Base-by-base conservation (phyloP, 140 eudicot species). In the Senecio squalidus region DNA sequence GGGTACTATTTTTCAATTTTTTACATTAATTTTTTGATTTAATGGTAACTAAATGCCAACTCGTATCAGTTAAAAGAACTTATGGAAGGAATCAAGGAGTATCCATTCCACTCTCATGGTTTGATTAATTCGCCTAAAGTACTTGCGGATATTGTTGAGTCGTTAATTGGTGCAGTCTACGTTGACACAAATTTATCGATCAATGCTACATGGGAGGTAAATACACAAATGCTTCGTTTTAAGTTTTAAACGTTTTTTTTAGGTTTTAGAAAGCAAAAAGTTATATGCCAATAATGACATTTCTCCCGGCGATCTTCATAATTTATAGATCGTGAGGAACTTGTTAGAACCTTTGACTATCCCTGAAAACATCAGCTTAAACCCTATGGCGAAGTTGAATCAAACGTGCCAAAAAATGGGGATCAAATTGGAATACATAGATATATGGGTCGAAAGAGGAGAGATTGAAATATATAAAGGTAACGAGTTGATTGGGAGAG, bases 81-180 rank as follows among this genome's bases (percentile, higher is more conserved):
- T 21, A 56, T 2, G 16, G 68, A 79, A 14, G 82, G 71, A 21
- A 43, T 76, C 1, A 23, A 36, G 47, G 60, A 76, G 3, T 63
- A 85, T 47, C 76, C 86, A 0, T 27, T 76, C 60, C 84, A 82
- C 55, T 81, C 84, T 0, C 22, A 4, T 27, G 90, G 90, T 20
- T 46, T 81, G 54, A 76, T 81, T 33, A 69, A 85, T 52, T 60
- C 82, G 7, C 95, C 89, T 7, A 85, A 85, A 25, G 57, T 64
- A 17, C 75, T 85, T 0, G 86, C 95, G 0, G 84, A 85, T 52
- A 78, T 82, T 23, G 80, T 85, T 13, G 95, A 85, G 63, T 74
- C 90, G 2, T 56, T 76, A 1, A 55, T 85, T 28, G 95, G 82
- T 16, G 89, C 86, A 1, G 43, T 85, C 44, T 73, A 18, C 3